Percentiles rank a stretch among this genome's conserved stretches.
These are phyloP conservation scores for Cyberlindnera americana DNA, from an alignment of 805 yeast genomes.

Conservation along the genomic window DNA sequence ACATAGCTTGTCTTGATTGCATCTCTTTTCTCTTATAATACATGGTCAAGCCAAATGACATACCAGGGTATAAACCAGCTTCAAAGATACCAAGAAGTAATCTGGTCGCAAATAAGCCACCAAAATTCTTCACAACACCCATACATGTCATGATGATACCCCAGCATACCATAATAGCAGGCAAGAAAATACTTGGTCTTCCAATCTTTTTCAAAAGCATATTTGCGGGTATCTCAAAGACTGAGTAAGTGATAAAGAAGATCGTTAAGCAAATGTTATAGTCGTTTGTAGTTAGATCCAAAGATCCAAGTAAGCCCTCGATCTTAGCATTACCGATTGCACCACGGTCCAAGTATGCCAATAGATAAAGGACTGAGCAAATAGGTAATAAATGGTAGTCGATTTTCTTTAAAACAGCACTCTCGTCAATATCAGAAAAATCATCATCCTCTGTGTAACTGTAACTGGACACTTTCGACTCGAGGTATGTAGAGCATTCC, in stretches of 20 bases:
- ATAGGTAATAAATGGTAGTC: constrained; percentile 16
- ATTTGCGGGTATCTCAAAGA: constrained; percentile 21
- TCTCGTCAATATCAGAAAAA: constrained; percentile 8
- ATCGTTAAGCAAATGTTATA: constrained; percentile 15
- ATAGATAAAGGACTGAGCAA: constrained; percentile 12
- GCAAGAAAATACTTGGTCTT: constrained; percentile 12
- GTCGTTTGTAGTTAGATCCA: constrained; percentile 9
- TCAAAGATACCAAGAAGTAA: constrained; percentile 21
- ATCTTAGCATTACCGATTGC: constrained; percentile 14
- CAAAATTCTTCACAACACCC: constrained; percentile 17
- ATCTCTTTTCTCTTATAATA: constrained; percentile 27
- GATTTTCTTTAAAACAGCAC: constrained; percentile 12
- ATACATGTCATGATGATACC: constrained; percentile 18
- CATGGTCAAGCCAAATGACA: constrained; percentile 22
- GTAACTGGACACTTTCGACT: constrained; percentile 2
- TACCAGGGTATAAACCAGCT: constrained; percentile 19
- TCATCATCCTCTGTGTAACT: background rate
- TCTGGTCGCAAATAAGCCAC: constrained; percentile 16
- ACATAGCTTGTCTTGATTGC: constrained; percentile 25
- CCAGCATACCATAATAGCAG: constrained; percentile 15
- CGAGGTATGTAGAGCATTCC: constrained; percentile 4
- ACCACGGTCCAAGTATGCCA: constrained; percentile 18
- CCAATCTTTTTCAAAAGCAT: constrained; percentile 19
- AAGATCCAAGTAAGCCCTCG: constrained; percentile 1
- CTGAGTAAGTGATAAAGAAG: constrained; percentile 19